These are phyloP conservation scores for Sabuloglossum arenarium DNA, from an alignment of 495 filamentous ascomycete species.

Conservation along the genomic window DNA sequence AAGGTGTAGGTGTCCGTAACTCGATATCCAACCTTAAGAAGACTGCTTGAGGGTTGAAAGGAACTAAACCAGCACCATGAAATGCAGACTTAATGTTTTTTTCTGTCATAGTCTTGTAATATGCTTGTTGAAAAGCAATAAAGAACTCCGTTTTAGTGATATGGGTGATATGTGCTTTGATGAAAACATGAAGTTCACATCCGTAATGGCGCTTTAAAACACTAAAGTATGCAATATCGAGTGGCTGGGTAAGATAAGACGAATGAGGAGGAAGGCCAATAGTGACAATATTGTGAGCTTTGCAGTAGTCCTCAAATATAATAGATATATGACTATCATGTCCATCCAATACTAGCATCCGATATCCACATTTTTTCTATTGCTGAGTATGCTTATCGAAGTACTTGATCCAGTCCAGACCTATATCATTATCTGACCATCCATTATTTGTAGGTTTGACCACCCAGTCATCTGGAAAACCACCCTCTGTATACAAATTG, in stretches of 20 bases:
- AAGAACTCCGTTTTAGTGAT: slow-evolving; percentile 8
- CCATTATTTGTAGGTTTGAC: too few relatives aligned
- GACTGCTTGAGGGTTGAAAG: not conserved
- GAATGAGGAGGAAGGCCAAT: slow-evolving; percentile 10
- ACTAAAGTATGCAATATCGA: slow-evolving; percentile 10
- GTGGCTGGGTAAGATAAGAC: slow-evolving; percentile 12
- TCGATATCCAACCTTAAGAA: not conserved
- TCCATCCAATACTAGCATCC: too few relatives aligned
- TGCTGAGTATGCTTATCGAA: too few relatives aligned
- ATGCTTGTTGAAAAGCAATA: not conserved
- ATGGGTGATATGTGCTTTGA: slow-evolving; percentile 1
- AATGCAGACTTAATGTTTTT: not conserved
- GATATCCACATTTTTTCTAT: too few relatives aligned
- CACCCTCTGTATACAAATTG: too few relatives aligned
- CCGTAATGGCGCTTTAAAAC: slow-evolving; percentile 9
- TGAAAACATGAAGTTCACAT: not conserved
- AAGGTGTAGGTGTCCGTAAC: slow-evolving; percentile 7
- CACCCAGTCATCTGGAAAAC: too few relatives aligned
- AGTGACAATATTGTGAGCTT: slow-evolving; percentile 7
- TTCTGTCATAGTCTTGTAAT: not conserved
- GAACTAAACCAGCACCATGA: not conserved
- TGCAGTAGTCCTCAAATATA: slow-evolving; percentile 4
- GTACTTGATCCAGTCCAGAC: too few relatives aligned
- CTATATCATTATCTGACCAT: too few relatives aligned
- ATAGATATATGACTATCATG: too few relatives aligned